phyloP scores from a whole-genome alignment of 2,329 filamentous ascomycete species.

The Annulohypoxylon truncatum region DNA sequence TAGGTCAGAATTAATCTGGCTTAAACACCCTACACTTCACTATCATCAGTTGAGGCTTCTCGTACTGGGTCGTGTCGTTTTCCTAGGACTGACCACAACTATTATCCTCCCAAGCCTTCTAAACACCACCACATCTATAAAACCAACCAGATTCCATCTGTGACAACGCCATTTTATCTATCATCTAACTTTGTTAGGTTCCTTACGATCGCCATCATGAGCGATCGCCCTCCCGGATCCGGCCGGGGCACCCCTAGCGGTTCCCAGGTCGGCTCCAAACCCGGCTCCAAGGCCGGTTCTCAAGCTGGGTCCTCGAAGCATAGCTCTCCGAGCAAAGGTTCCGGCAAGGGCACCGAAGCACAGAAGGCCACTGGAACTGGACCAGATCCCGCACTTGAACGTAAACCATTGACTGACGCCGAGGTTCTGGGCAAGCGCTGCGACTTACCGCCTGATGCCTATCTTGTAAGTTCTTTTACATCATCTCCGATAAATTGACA shows the following conservation, averaged over 20 bases:
- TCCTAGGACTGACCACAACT: no score
- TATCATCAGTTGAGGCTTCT: neutral
- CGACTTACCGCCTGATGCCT: conserved; percentile 70
- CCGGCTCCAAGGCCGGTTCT: conserved; percentile 28
- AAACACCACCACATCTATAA: no score
- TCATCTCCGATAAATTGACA: neutral
- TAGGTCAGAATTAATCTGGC: neutral
- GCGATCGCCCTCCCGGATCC: conserved; percentile 19
- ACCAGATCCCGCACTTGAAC: conserved; percentile 37
- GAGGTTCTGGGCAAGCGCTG: conserved; percentile 59
- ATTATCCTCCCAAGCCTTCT: neutral
- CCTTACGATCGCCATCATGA: conserved; percentile 18
- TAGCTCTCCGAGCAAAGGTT: conserved; percentile 23
- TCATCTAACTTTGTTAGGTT: conserved; percentile 2
- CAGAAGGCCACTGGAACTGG: conserved; percentile 26
- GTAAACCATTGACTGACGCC: conserved; percentile 46
- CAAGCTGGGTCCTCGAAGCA: neutral
- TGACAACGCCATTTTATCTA: neutral
- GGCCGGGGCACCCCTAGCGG: conserved; percentile 7
- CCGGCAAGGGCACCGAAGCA: conserved; percentile 16
- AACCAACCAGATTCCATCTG: no score
- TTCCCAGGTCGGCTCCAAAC: conserved; percentile 20
- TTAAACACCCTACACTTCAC: neutral
- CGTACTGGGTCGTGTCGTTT: neutral
- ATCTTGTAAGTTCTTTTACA: conserved; percentile 51